phyloP scores from a whole-genome alignment of 208 protist species.

The Naegleria fowleri region DNA sequence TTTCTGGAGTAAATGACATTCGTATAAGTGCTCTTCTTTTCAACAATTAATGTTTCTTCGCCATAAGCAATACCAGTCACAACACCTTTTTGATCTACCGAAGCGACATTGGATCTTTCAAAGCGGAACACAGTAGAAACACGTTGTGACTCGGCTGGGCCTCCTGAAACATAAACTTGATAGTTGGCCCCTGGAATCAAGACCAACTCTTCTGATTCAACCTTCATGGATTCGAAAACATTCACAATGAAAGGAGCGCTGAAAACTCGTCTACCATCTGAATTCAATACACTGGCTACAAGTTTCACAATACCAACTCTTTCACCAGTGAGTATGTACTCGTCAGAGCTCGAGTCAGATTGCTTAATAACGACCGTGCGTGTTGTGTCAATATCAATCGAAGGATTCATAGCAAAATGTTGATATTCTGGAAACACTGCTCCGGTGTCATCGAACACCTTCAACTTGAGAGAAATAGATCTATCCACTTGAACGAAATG shows the following conservation, averaged over 20 bases:
- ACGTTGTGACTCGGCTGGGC: neutral
- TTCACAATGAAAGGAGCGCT: neutral
- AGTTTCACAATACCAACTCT: neutral
- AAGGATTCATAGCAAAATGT: neutral
- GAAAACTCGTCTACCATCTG: neutral
- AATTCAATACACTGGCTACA: neutral
- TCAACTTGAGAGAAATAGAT: neutral
- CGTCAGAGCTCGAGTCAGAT: neutral
- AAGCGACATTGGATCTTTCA: neutral
- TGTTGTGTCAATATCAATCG: neutral
- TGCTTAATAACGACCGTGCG: neutral
- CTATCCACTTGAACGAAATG: neutral
- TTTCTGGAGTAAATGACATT: neutral
- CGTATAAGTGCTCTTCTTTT: neutral
- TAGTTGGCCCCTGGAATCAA: neutral
- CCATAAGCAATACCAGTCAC: constrained; percentile 8
- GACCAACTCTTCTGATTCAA: neutral
- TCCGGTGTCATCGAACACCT: neutral
- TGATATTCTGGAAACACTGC: neutral
- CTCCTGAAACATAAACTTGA: neutral
- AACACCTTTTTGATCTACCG: neutral
- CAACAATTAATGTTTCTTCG: neutral
- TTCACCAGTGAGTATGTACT: neutral
- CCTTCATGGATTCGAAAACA: neutral
- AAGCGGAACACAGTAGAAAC: neutral